Evolutionary conservation across 169 alveolate genomes (phyloP).

Genomic region (Plasmodium knowlesi): DNA sequence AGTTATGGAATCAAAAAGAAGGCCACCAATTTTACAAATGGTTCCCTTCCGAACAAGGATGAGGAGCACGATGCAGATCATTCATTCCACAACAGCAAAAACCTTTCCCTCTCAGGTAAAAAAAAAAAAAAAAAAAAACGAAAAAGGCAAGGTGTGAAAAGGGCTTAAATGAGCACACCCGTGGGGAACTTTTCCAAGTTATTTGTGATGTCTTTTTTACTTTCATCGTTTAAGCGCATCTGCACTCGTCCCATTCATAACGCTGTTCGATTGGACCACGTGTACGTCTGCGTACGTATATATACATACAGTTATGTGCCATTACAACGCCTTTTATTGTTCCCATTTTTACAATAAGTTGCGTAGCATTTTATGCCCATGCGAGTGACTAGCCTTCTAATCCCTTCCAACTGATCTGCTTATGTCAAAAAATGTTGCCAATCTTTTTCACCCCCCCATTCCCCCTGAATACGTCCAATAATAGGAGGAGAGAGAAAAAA

Average conservation of each 20-base stretch:
- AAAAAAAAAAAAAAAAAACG: neutral
- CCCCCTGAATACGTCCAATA: neutral
- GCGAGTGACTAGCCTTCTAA: neutral
- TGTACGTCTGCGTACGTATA: neutral
- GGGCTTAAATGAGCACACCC: neutral
- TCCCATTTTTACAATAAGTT: neutral
- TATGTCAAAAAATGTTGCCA: neutral
- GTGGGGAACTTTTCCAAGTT: neutral
- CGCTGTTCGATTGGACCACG: neutral
- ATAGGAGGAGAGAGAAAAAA: slow-evolving; percentile 18
- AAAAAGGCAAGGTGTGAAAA: neutral
- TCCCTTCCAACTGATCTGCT: neutral
- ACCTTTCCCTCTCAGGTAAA: slow-evolving; percentile 14
- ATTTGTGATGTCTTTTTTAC: neutral
- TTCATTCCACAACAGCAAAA: neutral
- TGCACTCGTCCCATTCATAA: neutral
- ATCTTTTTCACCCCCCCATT: neutral
- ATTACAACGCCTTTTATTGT: neutral
- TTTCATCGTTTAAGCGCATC: neutral
- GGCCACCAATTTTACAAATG: neutral
- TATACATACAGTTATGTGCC: neutral
- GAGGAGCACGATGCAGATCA: neutral
- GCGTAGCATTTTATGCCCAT: neutral
- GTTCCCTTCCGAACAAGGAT: slow-evolving; percentile 7
- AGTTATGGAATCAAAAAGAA: neutral